Percentiles rank a stretch among this genome's conserved stretches.
Conservation (phyloP, 129 eudicot genomes). For the Cynara cardunculus region DNA sequence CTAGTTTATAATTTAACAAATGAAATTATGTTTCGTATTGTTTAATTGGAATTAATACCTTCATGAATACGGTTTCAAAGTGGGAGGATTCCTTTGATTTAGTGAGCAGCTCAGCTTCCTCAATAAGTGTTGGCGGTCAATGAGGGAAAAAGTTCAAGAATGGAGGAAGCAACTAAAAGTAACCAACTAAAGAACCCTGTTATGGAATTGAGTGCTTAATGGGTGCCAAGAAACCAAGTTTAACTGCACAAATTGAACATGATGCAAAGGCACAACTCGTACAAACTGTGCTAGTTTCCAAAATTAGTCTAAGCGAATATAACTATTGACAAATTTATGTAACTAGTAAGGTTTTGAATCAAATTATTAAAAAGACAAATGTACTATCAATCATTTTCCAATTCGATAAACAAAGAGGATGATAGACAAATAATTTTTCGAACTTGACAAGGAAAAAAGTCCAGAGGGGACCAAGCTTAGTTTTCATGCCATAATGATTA, state of each 20-base stretch:
- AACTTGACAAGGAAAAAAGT: no score
- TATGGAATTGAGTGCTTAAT: not conserved
- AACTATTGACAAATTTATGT: not conserved
- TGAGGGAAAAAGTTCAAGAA: not conserved
- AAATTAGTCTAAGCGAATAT: not conserved
- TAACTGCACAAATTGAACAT: not conserved
- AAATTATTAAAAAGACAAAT: not conserved
- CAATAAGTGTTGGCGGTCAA: not conserved
- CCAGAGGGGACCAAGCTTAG: not conserved
- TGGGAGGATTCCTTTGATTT: not conserved
- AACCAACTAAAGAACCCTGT: not conserved
- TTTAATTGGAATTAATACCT: not conserved
- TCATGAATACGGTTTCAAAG: not conserved
- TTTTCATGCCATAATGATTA: not conserved
- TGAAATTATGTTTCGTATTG: not conserved
- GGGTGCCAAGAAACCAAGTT: not conserved
- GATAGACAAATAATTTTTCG: not conserved
- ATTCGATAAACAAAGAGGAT: no score
- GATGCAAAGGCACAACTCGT: not conserved
- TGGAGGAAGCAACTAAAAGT: not conserved
- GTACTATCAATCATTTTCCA: not conserved
- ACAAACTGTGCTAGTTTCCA: not conserved
- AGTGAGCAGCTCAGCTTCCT: not conserved
- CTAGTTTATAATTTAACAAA: not conserved
- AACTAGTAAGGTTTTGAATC: not conserved